Evolutionary conservation across 2,329 filamentous ascomycete genomes (phyloP), one percentile per base, ranked within the genome.

Genomic region (Hypoxylon sp.): DNA sequence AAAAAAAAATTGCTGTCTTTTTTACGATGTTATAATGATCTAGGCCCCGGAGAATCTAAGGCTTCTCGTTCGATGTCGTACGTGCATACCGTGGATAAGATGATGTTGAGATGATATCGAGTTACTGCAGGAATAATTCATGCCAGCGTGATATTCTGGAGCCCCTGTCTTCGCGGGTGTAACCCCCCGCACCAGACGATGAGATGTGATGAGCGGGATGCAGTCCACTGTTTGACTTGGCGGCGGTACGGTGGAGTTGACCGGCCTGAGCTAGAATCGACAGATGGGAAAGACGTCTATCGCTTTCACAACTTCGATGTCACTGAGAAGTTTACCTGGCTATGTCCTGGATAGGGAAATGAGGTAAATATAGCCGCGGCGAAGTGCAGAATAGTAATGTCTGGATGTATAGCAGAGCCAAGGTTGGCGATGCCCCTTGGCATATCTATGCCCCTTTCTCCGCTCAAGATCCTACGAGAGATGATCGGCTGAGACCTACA

Each of bases 61-160:
- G 37, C 20, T 29, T 52, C 48, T 63, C 60, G 57, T 63, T 57
- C 47, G 57, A 63, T 43, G 55, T 63, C 57, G 60, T 63, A 63
- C 57, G 60, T 63, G 48, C 23, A 23, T 20, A 33, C 33, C 23
- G 51, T 40, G 42, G 23, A 46, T n/a, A 52, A 11, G 47, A 42
- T 10, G 23, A 24, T 15, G 13, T 24, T 55, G 8, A 9, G 37
- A 48, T 24, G 41, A 24, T 7, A 21, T 9, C 18, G 24, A 3
- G 26, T 35, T 48, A 53, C 40, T n/a, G 42, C 53, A 47, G 7
- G 11, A 24, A 24, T 31, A 47, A 55, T 31, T 46, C 26, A 53
- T 50, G 3, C 5, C 24, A 31, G 42, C 37, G 52, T 17, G 29
- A 11, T 27, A 29, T 37, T 40, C 23, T 11, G 2, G 26, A 13